Conservation (phyloP, 2,329 filamentous ascomycete species). For the Fusarium heterosporum region DNA sequence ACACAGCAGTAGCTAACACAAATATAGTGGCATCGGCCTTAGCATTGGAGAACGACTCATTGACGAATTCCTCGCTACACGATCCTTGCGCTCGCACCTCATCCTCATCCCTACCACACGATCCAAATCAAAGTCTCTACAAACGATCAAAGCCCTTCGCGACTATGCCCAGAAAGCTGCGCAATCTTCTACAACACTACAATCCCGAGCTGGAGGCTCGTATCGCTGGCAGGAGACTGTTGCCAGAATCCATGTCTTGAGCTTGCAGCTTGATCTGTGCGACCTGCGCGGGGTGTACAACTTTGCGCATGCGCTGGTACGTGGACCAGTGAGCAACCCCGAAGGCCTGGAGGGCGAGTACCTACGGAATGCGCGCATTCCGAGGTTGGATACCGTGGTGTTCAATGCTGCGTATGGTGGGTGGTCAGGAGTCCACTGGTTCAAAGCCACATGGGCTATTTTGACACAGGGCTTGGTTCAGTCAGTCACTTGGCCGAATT, state of each 20-base stretch:
- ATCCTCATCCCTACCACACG: conserved; percentile 88
- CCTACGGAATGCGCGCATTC: conserved; percentile 63
- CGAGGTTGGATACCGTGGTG: conserved; percentile 81
- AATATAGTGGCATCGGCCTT: conserved; percentile 82
- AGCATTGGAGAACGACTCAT: conserved; percentile 86
- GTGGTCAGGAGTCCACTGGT: conserved; percentile 83
- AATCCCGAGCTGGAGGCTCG: conserved; percentile 52
- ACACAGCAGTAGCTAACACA: conserved; percentile 14
- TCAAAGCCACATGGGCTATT: conserved; percentile 63
- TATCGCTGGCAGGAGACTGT: conserved; percentile 56
- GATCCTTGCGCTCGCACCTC: conserved; percentile 74
- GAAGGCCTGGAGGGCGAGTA: conserved; percentile 53
- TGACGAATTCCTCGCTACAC: conserved; percentile 84
- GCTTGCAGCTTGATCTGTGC: conserved; percentile 70
- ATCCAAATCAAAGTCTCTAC: conserved; percentile 76
- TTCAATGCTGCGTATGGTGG: conserved; percentile 92
- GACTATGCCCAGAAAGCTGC: conserved; percentile 64
- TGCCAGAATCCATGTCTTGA: conserved; percentile 67
- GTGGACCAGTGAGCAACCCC: conserved; percentile 60
- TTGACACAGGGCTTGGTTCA: conserved; percentile 72
- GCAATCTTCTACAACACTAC: conserved; percentile 53
- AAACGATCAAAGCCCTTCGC: conserved; percentile 75
- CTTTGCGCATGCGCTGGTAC: conserved; percentile 61
- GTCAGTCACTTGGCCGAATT: conserved; percentile 80
- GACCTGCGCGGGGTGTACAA: conserved; percentile 63